Conservation (phyloP, 805 yeast genomes). For the Wickerhamiella bombiphila region DNA sequence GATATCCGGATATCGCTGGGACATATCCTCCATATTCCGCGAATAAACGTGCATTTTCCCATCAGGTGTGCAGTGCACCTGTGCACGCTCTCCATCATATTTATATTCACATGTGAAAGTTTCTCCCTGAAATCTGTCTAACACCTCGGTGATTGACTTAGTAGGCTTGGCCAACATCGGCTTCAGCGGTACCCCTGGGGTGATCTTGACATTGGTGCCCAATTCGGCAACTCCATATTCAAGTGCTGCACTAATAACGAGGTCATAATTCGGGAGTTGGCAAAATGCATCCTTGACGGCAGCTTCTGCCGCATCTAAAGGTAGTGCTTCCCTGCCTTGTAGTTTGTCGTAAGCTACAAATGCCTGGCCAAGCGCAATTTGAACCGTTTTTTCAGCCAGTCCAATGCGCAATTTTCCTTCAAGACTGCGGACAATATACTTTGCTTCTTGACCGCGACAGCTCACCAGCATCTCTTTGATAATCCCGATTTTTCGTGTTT, state of each 20-base stretch:
- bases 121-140: conserved; percentile 74
- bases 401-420: conserved; percentile 92
- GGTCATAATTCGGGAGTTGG: conserved; percentile 79
- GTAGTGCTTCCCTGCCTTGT: conserved; percentile 26
- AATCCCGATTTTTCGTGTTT: conserved; percentile 55
- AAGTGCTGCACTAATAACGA: conserved; percentile 51
- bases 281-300: conserved; percentile 73
- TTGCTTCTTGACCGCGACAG: conserved; percentile 77
- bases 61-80: conserved; percentile 64
- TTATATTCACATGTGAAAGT: conserved; percentile 91
- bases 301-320: conserved; percentile 54
- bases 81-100: conserved; percentile 97
- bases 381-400: conserved; percentile 83
- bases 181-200: conserved; percentile 88
- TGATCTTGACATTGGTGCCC: conserved; percentile 51
- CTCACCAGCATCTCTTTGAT: conserved; percentile 78
- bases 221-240: conserved; percentile 54
- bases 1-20: conserved; percentile 87
- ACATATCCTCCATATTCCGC: conserved; percentile 94
- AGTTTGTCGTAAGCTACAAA: conserved; percentile 45
- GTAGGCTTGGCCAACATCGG: conserved; percentile 99
- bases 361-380: conserved; percentile 74
- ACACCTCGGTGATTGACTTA: conserved; percentile 78
- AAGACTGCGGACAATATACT: conserved; percentile 72
- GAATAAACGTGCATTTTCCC: conserved; percentile 61